Conservation (phyloP, 2,329 filamentous ascomycete species). For the Whalleya microplaca region DNA sequence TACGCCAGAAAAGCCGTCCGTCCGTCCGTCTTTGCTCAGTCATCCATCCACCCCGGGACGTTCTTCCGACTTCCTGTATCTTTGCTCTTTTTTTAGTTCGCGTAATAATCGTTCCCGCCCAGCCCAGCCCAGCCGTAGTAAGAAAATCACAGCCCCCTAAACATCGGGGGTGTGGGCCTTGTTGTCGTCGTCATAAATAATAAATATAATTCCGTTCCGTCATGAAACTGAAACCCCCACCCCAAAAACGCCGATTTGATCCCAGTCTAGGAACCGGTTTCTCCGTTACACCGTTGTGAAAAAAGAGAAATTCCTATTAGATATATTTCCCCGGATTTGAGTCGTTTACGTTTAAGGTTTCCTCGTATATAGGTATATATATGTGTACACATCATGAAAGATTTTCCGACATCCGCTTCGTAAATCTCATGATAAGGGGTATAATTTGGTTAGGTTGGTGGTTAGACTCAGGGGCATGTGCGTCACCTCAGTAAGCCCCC, state of each 20-base stretch:
- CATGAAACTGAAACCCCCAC: constrained; percentile 1
- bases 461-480: not conserved
- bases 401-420: constrained; percentile 26
- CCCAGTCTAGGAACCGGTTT: constrained; percentile 5
- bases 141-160: not conserved
- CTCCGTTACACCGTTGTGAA: constrained; percentile 9
- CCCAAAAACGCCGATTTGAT: constrained; percentile 13
- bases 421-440: constrained; percentile 29
- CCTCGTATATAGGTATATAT: constrained; percentile 18
- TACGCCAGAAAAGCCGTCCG: too few relatives aligned
- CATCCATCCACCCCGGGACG: too few relatives aligned
- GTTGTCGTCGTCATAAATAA: too few relatives aligned
- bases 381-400: constrained; percentile 28
- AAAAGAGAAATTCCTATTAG: constrained; percentile 8
- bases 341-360: constrained; percentile 10
- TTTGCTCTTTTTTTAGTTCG: not conserved
- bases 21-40: too few relatives aligned
- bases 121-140: not conserved
- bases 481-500: constrained; percentile 44
- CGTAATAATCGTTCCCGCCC: not conserved
- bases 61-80: too few relatives aligned
- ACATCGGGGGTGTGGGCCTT: too few relatives aligned
- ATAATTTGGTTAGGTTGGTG: not conserved
- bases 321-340: constrained; percentile 7
- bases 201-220: too few relatives aligned